phyloP scores from a whole-genome alignment of 306 rosid genomes.

The Rosa lucieae region DNA sequence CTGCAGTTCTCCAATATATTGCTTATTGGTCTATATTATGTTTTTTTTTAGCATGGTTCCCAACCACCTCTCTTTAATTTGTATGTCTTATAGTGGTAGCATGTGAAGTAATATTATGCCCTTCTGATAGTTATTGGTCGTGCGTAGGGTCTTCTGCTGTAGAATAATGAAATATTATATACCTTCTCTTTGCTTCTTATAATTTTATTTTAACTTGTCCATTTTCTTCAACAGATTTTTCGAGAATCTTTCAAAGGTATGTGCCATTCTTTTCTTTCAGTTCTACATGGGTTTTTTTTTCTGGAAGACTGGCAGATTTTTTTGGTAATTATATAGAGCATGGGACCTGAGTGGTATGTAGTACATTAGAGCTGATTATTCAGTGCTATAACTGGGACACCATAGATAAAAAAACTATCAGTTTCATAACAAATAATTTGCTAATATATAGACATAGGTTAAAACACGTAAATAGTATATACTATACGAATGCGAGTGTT shows the following conservation, averaged over 20 bases:
- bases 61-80: background rate
- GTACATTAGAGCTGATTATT: background rate
- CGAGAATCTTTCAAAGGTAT: constrained; percentile 83
- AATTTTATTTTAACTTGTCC: constrained; percentile 8
- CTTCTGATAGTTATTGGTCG: background rate
- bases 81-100: background rate
- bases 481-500: background rate
- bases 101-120: background rate
- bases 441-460: background rate
- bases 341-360: constrained; percentile 1
- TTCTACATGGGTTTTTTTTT: constrained; percentile 2
- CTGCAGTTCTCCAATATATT: background rate
- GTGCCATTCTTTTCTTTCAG: constrained; percentile 34
- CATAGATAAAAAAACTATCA: background rate
- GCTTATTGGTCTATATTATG: background rate
- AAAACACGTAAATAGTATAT: background rate
- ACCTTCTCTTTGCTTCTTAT: background rate
- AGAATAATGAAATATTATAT: background rate
- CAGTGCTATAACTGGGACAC: background rate
- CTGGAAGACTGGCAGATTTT: background rate
- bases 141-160: constrained; percentile 1
- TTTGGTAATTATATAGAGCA: constrained; percentile 34
- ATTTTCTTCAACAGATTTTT: constrained; percentile 60
- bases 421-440: background rate
- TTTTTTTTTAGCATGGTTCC: no score